These are phyloP conservation scores for Hygrocybe punicea DNA, from an alignment of 768 basidiomycete species.

Conservation along the genomic window DNA sequence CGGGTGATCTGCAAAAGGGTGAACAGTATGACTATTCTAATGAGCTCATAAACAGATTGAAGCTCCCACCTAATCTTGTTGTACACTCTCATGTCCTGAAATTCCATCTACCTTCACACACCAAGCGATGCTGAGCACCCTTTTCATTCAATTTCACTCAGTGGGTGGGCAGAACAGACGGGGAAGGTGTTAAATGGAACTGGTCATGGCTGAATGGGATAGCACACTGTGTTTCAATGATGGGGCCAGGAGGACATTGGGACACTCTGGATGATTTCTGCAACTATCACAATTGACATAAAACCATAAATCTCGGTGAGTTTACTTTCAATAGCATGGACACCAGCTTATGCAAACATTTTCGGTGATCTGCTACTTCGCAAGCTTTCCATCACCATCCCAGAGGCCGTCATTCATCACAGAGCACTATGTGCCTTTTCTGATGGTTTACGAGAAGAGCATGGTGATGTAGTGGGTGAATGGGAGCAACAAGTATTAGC, in stretches of 20 bases:
- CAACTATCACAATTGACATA: constrained; percentile 22
- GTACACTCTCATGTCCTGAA: constrained; percentile 18
- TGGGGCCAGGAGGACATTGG: constrained; percentile 18
- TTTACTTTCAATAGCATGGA: background rate
- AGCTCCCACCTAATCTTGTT: background rate
- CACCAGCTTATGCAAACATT: background rate
- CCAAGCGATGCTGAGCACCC: constrained; percentile 18
- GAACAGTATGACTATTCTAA: constrained; percentile 22
- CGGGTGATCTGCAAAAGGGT: constrained; percentile 32
- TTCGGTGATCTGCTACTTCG: constrained; percentile 12
- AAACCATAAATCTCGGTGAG: constrained; percentile 16
- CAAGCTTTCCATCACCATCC: constrained; percentile 11
- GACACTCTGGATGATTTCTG: constrained; percentile 28
- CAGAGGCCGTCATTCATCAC: constrained; percentile 14
- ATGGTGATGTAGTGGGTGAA: constrained; percentile 1
- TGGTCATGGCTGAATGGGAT: constrained; percentile 29
- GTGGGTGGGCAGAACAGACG: constrained; percentile 31
- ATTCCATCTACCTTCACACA: constrained; percentile 23
- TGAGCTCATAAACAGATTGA: background rate
- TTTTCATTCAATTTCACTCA: too few species aligned
- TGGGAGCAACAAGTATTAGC: constrained; percentile 13
- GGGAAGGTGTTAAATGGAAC: constrained; percentile 33
- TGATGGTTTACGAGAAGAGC: too few species aligned
- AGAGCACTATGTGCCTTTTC: too few species aligned
- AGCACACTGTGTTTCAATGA: constrained; percentile 14